Evolutionary conservation across 1,139 yeast species (phyloP).

Genomic region (Nakaseomyces bracarensis): DNA sequence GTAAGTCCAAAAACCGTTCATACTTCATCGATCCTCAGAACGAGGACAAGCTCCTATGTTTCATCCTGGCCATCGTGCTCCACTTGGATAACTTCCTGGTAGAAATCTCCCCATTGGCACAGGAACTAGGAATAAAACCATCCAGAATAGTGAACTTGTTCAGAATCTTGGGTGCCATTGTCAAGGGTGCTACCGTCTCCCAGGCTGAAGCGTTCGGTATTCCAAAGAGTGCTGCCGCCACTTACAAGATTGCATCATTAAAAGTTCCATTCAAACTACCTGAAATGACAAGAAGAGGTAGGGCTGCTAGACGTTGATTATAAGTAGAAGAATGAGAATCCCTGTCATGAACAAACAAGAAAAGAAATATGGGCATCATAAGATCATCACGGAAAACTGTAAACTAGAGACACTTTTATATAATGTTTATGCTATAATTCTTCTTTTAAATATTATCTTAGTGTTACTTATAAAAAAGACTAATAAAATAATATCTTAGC

Average conservation of each 20-base stretch:
- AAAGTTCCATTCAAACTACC: slow-evolving; percentile 89
- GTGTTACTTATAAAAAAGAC: too few species aligned
- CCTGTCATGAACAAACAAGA: too few species aligned
- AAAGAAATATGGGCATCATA: too few species aligned
- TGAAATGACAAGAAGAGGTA: slow-evolving; percentile 64
- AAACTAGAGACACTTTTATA: too few species aligned
- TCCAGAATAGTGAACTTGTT: slow-evolving; percentile 60
- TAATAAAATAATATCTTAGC: too few species aligned
- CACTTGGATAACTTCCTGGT: slow-evolving; percentile 70
- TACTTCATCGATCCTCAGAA: slow-evolving; percentile 76
- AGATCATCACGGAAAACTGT: too few species aligned
- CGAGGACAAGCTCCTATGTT: slow-evolving; percentile 80
- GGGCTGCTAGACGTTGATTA: slow-evolving; percentile 31
- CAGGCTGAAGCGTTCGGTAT: slow-evolving; percentile 83
- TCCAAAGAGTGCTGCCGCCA: slow-evolving; percentile 52
- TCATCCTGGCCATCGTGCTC: slow-evolving; percentile 60
- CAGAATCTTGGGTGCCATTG: slow-evolving; percentile 73
- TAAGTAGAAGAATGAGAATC: too few species aligned
- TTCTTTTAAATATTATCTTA: too few species aligned
- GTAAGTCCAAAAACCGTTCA: slow-evolving; percentile 64
- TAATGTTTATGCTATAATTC: too few species aligned
- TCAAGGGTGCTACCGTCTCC: slow-evolving; percentile 65
- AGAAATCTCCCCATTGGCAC: slow-evolving; percentile 74
- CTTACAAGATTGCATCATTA: slow-evolving; percentile 72
- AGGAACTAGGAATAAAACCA: slow-evolving; percentile 77